These are phyloP conservation scores for Ophiostoma ulmi DNA, from an alignment of 2,329 filamentous ascomycete genomes.

Conservation along the genomic window DNA sequence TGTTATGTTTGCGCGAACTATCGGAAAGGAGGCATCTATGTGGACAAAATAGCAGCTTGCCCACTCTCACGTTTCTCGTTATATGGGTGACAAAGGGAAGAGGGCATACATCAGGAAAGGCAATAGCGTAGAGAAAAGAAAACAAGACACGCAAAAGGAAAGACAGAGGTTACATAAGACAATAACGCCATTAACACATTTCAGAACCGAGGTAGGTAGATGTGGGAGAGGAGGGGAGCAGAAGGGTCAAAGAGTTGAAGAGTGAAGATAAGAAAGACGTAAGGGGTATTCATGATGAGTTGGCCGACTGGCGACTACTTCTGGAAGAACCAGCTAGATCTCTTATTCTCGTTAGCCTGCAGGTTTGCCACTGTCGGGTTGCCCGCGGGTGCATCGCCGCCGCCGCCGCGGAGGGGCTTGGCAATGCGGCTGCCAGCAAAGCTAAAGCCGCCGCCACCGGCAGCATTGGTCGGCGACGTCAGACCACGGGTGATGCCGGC, in stretches of 20 bases:
- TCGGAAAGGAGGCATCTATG: slow-evolving; percentile 17
- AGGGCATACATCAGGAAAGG: neutral
- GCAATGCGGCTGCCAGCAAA: slow-evolving; percentile 66
- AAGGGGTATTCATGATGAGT: neutral
- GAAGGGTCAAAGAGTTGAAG: neutral
- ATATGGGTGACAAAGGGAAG: slow-evolving; percentile 19
- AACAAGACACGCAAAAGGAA: neutral
- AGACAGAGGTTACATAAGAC: neutral
- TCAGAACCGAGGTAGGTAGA: neutral
- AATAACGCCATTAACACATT: slow-evolving; percentile 14
- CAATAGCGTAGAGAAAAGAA: neutral
- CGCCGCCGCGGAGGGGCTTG: slow-evolving; percentile 62
- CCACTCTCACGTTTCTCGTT: slow-evolving; percentile 19
- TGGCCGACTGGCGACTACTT: slow-evolving; percentile 22
- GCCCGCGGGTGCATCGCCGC: slow-evolving; percentile 40
- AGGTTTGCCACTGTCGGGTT: slow-evolving; percentile 55
- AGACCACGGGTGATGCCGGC: slow-evolving; percentile 82
- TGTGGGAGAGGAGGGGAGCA: neutral
- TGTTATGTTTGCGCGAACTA: slow-evolving; percentile 11
- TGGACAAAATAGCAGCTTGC: slow-evolving; percentile 14
- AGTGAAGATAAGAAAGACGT: neutral
- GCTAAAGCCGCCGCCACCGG: slow-evolving; percentile 57
- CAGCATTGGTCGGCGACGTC: slow-evolving; percentile 47
- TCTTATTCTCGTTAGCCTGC: slow-evolving; percentile 61
- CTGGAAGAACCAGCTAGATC: slow-evolving; percentile 47